These are phyloP conservation scores for Boletus reticulatus DNA, from an alignment of 768 basidiomycete genomes.

Conservation along the genomic window DNA sequence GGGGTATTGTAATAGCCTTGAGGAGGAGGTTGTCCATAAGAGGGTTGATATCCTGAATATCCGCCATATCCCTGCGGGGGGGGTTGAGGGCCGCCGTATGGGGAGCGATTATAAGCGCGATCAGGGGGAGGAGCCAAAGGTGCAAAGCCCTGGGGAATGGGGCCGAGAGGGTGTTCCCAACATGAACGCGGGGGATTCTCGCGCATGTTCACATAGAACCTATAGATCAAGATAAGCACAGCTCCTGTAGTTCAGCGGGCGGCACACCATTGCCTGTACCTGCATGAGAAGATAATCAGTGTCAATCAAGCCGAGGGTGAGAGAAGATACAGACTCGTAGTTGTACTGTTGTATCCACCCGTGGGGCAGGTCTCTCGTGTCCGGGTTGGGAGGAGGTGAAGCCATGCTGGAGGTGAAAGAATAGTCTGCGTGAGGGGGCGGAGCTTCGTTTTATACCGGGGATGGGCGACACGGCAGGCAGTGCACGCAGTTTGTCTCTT, in stretches of 20 bases:
- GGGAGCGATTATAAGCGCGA: constrained; percentile 30
- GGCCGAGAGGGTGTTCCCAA: constrained; percentile 72
- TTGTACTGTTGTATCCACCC: constrained; percentile 75
- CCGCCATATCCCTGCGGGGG: constrained; percentile 20
- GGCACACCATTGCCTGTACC: constrained; percentile 65
- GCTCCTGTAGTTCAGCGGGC: neutral
- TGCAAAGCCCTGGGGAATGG: constrained; percentile 30
- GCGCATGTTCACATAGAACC: constrained; percentile 77
- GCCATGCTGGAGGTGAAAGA: constrained; percentile 35
- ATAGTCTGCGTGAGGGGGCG: constrained; percentile 24
- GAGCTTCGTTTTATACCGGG: constrained; percentile 22
- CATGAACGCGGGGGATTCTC: constrained; percentile 60
- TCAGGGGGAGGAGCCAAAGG: constrained; percentile 45
- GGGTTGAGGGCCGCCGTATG: constrained; percentile 25
- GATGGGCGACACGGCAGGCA: constrained; percentile 5
- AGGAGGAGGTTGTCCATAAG: constrained; percentile 6
- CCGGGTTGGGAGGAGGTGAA: constrained; percentile 49
- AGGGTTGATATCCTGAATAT: constrained; percentile 12
- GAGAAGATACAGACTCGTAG: constrained; percentile 47
- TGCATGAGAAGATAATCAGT: constrained; percentile 33
- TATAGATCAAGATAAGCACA: constrained; percentile 25
- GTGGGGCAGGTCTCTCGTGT: constrained; percentile 56
- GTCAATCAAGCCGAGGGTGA: constrained; percentile 14
- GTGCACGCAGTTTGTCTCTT: constrained; percentile 18
- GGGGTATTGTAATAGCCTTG: constrained; percentile 17